Conservation (phyloP, 257 asterid species). For the Solanum phureja region DNA sequence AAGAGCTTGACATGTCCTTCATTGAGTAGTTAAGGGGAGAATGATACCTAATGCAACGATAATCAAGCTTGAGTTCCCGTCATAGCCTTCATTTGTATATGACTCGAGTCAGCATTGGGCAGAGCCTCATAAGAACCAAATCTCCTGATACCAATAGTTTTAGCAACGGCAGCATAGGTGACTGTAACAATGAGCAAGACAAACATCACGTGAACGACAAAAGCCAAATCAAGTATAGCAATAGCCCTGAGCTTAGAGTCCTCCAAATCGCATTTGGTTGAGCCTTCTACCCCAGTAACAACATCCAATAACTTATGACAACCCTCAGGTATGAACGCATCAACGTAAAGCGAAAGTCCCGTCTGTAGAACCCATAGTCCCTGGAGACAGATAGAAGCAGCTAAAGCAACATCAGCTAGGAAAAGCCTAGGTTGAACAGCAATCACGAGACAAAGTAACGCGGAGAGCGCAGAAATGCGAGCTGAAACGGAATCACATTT, state of each 20-base stretch:
- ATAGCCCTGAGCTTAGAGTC: constrained; percentile 86
- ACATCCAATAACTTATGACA: constrained; percentile 92
- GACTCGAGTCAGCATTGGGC: constrained; percentile 56
- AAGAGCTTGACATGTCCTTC: neutral
- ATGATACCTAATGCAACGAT: neutral
- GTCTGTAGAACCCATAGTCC: constrained; percentile 91
- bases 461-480: constrained; percentile 38
- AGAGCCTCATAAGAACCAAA: constrained; percentile 71
- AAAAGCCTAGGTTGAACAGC: constrained; percentile 47
- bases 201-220: constrained; percentile 55
- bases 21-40: neutral
- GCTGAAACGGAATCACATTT: constrained; percentile 54
- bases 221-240: constrained; percentile 67
- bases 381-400: constrained; percentile 58
- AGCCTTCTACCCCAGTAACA: constrained; percentile 87
- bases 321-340: constrained; percentile 91
- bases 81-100: constrained; percentile 81
- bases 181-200: constrained; percentile 46
- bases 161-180: constrained; percentile 44
- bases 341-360: constrained; percentile 74
- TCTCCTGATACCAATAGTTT: constrained; percentile 52
- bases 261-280: constrained; percentile 88
- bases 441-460: constrained; percentile 40
- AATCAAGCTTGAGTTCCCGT: constrained; percentile 78
- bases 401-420: constrained; percentile 54